These are phyloP conservation scores for Rhodotorula sp. DNA, from an alignment of 1,284 basidiomycete species.

Conservation along the genomic window DNA sequence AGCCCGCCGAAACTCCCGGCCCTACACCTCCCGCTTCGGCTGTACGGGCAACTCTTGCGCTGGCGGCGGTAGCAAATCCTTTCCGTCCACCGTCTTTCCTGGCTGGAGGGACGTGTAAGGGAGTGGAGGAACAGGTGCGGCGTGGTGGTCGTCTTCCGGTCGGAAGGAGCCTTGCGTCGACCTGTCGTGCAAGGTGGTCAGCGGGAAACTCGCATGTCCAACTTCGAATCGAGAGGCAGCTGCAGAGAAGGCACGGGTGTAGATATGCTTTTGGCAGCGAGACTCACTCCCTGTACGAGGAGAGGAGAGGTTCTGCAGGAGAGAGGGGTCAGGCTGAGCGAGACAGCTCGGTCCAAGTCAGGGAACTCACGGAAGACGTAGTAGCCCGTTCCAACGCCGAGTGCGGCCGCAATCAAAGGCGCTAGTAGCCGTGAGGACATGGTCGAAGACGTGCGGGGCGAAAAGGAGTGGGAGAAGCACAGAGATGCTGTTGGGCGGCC, in stretches of 20 bases:
- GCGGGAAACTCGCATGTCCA: background rate
- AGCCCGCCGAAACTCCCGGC: background rate
- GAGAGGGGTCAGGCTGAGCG: background rate
- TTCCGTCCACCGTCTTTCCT: constrained; percentile 25
- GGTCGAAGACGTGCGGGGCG: background rate
- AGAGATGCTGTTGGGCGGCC: background rate
- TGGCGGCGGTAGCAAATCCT: constrained; percentile 22
- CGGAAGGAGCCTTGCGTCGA: constrained; percentile 35
- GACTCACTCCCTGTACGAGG: constrained; percentile 29
- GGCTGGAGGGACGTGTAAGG: constrained; percentile 28
- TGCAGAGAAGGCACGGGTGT: no score
- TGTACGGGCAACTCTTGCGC: constrained; percentile 6
- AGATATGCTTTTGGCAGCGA: no score
- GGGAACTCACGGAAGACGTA: constrained; percentile 30
- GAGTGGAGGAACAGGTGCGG: constrained; percentile 31
- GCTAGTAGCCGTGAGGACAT: constrained; percentile 22
- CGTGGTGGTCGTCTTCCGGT: constrained; percentile 38
- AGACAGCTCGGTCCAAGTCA: background rate
- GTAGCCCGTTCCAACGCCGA: constrained; percentile 31
- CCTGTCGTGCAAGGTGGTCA: constrained; percentile 1
- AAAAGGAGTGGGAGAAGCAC: background rate
- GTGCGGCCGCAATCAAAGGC: constrained; percentile 19
- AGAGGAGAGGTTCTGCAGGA: constrained; percentile 34
- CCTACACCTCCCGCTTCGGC: background rate
- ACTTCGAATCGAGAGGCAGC: no score